Conservation (phyloP, 2,329 filamentous ascomycete species). For the Aspergillus spinulosporus region DNA sequence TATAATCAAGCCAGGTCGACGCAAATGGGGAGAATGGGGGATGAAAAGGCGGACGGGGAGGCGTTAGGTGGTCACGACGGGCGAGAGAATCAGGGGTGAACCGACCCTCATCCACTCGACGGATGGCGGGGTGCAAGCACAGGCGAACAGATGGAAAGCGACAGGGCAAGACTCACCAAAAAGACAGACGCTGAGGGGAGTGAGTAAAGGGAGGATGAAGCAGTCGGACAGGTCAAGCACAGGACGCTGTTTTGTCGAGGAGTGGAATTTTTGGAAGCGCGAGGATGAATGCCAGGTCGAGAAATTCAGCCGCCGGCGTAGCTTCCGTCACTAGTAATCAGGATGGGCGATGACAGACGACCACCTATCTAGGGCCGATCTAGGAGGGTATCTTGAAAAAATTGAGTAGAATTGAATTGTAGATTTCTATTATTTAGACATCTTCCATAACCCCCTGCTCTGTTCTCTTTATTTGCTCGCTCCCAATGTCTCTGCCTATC, state of each 20-base stretch:
- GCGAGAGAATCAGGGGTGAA: constrained; percentile 24
- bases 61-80: constrained; percentile 22
- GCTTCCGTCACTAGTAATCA: constrained; percentile 37
- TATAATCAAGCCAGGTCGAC: constrained; percentile 7
- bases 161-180: constrained; percentile 16
- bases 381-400: not conserved
- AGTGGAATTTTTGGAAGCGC: constrained; percentile 37
- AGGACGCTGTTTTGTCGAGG: constrained; percentile 27
- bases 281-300: constrained; percentile 33
- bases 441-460: not conserved
- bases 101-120: constrained; percentile 10
- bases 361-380: not conserved
- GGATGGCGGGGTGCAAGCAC: constrained; percentile 5
- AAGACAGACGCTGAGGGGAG: constrained; percentile 12
- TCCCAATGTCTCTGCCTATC: not conserved
- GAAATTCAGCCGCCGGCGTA: constrained; percentile 41
- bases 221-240: constrained; percentile 14
- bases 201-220: constrained; percentile 12
- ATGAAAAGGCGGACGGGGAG: constrained; percentile 20
- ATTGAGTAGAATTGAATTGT: not conserved
- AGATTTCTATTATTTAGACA: not conserved
- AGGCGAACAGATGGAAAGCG: constrained; percentile 4
- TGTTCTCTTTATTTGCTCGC: not conserved
- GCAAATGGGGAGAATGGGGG: constrained; percentile 18
- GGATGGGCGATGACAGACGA: constrained; percentile 14